Evolutionary conservation across 371 early-diverging fungal genomes (phyloP).

Genomic region (Apophysomyces trapeziformis): DNA sequence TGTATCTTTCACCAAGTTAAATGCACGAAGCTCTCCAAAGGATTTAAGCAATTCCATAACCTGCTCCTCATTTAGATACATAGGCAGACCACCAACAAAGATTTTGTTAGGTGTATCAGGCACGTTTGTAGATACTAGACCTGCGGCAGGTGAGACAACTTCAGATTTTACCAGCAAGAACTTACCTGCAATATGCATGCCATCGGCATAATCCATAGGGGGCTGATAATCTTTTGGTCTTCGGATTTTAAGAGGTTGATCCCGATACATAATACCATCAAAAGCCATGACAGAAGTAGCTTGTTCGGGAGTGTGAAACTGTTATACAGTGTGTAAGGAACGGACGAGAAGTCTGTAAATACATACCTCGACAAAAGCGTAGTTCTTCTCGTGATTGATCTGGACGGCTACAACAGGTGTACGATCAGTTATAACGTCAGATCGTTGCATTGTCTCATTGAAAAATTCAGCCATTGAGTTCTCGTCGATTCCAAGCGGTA

Average conservation of each 20-base stretch:
- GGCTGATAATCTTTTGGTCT: conserved; percentile 95
- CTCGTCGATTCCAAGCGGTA: conserved; percentile 81
- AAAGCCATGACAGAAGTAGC: conserved; percentile 90
- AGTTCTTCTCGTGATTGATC: conserved; percentile 91
- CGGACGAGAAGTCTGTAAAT: background rate
- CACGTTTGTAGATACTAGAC: conserved; percentile 81
- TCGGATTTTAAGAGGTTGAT: conserved; percentile 87
- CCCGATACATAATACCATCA: conserved; percentile 88
- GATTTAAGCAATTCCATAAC: conserved; percentile 90
- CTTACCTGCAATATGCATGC: conserved; percentile 16
- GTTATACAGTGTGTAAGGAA: background rate
- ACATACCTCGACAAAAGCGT: conserved; percentile 89
- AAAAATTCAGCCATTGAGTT: conserved; percentile 81
- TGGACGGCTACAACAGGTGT: conserved; percentile 77
- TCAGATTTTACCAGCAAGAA: background rate
- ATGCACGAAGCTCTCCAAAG: conserved; percentile 92
- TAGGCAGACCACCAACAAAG: conserved; percentile 92
- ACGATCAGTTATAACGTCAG: conserved; percentile 57
- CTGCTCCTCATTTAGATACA: conserved; percentile 90
- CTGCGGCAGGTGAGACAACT: conserved; percentile 20
- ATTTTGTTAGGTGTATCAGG: conserved; percentile 93
- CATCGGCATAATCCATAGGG: conserved; percentile 59
- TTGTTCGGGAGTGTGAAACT: conserved; percentile 90
- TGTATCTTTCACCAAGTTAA: conserved; percentile 91
- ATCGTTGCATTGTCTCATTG: conserved; percentile 78